Conservation (phyloP, 2,329 filamentous ascomycete genomes). For the Dissoconium aciculare region DNA sequence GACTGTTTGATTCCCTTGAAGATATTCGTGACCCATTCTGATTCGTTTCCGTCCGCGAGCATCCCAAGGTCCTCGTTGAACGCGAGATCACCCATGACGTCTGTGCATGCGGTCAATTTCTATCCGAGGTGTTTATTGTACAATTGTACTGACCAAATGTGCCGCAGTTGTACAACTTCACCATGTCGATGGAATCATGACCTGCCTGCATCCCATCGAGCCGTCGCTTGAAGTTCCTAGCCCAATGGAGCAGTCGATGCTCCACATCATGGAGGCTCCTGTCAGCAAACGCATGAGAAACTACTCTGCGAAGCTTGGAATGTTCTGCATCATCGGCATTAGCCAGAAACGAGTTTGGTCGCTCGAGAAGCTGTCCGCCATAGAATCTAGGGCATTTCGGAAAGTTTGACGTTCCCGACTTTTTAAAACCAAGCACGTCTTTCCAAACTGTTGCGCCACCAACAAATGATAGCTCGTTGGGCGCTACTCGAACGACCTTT, state of each 20-base stretch:
- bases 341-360: slow-evolving; percentile 12
- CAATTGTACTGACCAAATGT: slow-evolving; percentile 10
- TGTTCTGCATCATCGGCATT: slow-evolving; percentile 15
- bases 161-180: slow-evolving; percentile 21
- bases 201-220: slow-evolving; percentile 10
- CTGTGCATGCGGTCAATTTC: slow-evolving; percentile 11
- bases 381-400: slow-evolving; percentile 12
- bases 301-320: slow-evolving; percentile 14
- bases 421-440: slow-evolving; percentile 18
- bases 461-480: slow-evolving; percentile 23
- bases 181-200: slow-evolving; percentile 15
- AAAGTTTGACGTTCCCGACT: slow-evolving; percentile 7
- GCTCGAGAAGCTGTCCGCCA: slow-evolving; percentile 10
- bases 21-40: slow-evolving; percentile 17
- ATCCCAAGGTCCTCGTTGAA: slow-evolving; percentile 20
- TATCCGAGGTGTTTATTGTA: too few species aligned
- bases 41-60: slow-evolving; percentile 19
- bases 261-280: slow-evolving; percentile 20
- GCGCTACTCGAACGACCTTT: slow-evolving; percentile 10
- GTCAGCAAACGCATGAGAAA: slow-evolving; percentile 19
- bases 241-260: slow-evolving; percentile 18
- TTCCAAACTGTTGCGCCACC: slow-evolving; percentile 14
- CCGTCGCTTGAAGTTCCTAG: slow-evolving; percentile 13
- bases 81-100: slow-evolving; percentile 21
- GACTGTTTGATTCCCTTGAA: slow-evolving; percentile 14